Percentiles rank a stretch among this genome's conserved stretches.
Evolutionary conservation across 2,329 filamentous ascomycete species (phyloP).

Genomic region (Aureobasidium sp.): DNA sequence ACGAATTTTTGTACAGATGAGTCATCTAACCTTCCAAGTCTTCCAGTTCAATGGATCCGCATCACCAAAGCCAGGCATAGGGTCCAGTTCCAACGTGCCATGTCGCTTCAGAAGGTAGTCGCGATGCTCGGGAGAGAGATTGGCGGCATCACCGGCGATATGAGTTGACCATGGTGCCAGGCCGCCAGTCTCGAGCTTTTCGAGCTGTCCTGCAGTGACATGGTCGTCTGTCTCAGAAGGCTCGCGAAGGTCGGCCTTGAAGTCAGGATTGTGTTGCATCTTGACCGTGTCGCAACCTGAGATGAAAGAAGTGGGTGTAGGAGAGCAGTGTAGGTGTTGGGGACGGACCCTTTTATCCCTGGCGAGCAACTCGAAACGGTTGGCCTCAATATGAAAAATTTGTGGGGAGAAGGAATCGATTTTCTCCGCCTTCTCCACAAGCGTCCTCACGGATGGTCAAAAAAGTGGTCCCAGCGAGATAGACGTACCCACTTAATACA

Average conservation of each 20-base stretch:
- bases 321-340: not conserved
- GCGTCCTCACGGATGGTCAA: not conserved
- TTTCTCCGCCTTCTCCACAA: constrained; percentile 6
- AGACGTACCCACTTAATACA: not conserved
- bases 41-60: constrained; percentile 52
- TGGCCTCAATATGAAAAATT: constrained; percentile 9
- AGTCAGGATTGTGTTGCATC: not conserved
- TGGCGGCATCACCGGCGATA: constrained; percentile 19
- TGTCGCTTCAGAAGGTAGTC: constrained; percentile 45
- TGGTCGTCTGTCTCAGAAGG: not conserved
- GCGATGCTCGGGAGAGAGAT: constrained; percentile 36
- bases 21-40: constrained; percentile 31
- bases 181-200: constrained; percentile 2
- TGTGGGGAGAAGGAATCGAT: constrained; percentile 5
- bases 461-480: not conserved
- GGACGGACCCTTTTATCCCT: not conserved
- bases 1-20: not conserved
- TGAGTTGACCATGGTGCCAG: constrained; percentile 2
- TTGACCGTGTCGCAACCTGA: not conserved
- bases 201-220: not conserved
- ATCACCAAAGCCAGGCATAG: constrained; percentile 41
- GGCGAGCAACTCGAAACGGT: constrained; percentile 9
- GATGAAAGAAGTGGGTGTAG: not conserved
- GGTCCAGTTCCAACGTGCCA: constrained; percentile 47
- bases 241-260: not conserved